Evolutionary conservation across 257 asterid species (phyloP).

Genomic region (Fraxinus excelsior): DNA sequence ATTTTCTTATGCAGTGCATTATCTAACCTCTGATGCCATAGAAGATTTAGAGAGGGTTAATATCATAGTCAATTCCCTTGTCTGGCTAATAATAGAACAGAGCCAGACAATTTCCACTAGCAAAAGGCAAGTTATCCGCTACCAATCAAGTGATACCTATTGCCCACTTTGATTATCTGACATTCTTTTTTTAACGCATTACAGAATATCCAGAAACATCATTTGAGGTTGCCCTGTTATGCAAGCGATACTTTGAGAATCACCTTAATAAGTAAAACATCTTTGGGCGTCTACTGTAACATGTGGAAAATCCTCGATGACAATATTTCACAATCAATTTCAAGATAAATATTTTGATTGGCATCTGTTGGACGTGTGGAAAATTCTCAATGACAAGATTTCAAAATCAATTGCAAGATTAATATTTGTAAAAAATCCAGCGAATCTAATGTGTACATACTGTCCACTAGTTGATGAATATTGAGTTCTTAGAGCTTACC

Average conservation of each 20-base stretch:
- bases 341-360: background rate
- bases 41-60: background rate
- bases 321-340: background rate
- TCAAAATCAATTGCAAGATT: background rate
- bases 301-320: background rate
- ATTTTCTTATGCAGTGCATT: background rate
- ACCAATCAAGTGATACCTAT: background rate
- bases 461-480: background rate
- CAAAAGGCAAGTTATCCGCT: background rate
- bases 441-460: background rate
- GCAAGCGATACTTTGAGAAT: background rate
- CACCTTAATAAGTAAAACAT: background rate
- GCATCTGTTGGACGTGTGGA: background rate
- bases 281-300: background rate
- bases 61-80: background rate
- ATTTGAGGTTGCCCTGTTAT: background rate
- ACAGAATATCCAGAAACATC: background rate
- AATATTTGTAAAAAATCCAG: background rate
- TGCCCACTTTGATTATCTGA: background rate
- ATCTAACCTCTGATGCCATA: background rate
- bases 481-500: conserved; percentile 48
- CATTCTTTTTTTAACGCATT: background rate
- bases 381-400: background rate
- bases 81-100: background rate
- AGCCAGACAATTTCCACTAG: background rate